A percentile compares a stretch with the other conserved stretches of the same genome.
Conservation (phyloP, 192 early-diverging fungal species). For the Mortierella alpina region DNA sequence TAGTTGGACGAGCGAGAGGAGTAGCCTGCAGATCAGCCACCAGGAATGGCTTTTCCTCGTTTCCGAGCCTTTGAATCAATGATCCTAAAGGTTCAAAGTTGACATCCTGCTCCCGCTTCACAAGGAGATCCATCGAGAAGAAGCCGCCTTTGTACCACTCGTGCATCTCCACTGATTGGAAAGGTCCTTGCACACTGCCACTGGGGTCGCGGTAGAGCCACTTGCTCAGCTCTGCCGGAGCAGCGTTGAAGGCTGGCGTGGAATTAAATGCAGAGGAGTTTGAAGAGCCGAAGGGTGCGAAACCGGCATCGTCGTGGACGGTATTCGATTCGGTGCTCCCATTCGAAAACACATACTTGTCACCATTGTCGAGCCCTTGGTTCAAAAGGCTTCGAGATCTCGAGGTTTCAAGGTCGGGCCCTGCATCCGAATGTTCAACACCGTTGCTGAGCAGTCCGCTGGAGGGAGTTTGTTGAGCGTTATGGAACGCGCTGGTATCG, state of each 20-base stretch:
- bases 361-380: background rate
- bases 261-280: background rate
- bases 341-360: background rate
- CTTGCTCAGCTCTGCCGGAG: constrained; percentile 46
- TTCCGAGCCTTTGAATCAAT: constrained; percentile 73
- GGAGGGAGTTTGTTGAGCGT: no score
- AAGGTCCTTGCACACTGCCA: constrained; percentile 89
- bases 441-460: no score
- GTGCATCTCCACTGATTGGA: constrained; percentile 90
- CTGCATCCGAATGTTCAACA: no score
- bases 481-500: no score
- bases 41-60: constrained; percentile 77
- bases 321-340: no score
- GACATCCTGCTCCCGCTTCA: constrained; percentile 82
- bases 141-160: constrained; percentile 93
- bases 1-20: constrained; percentile 32
- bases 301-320: constrained; percentile 12
- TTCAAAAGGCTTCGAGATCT: no score
- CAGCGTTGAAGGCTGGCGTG: background rate
- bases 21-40: constrained; percentile 8
- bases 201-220: constrained; percentile 92
- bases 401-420: no score
- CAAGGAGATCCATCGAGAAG: constrained; percentile 82
- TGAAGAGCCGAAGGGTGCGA: constrained; percentile 11
- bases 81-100: constrained; percentile 82